phyloP scores from a whole-genome alignment of 208 protist species.

The Trypanosoma vivax region DNA sequence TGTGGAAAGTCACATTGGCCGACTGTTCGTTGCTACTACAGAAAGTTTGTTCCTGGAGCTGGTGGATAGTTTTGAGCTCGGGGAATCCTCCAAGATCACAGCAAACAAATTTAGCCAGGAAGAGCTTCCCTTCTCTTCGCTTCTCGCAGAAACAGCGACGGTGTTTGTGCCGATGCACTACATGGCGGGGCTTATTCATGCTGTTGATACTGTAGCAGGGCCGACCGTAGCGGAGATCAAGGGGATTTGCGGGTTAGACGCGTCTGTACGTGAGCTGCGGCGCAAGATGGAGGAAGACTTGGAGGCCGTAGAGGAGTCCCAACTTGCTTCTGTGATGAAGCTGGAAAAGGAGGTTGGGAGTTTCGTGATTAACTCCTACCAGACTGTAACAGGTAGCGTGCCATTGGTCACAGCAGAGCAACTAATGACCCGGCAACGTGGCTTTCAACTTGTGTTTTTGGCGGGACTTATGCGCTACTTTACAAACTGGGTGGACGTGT shows the following conservation, averaged over 20 bases:
- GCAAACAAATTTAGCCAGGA: background rate
- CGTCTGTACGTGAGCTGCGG: background rate
- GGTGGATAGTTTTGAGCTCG: background rate
- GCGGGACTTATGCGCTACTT: slow-evolving; percentile 64
- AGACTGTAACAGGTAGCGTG: slow-evolving; percentile 44
- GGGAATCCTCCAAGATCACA: background rate
- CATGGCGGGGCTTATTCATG: slow-evolving; percentile 9
- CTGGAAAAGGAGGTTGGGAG: slow-evolving; percentile 21
- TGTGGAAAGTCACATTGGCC: slow-evolving; percentile 10
- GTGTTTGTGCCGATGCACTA: slow-evolving; percentile 16
- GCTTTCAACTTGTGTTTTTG: slow-evolving; percentile 50
- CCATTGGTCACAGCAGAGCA: slow-evolving; percentile 52
- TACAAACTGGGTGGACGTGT: slow-evolving; percentile 57
- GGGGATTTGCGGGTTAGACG: slow-evolving; percentile 3
- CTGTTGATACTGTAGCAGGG: slow-evolving; percentile 6
- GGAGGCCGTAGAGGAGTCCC: background rate
- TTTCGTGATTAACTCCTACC: slow-evolving; percentile 52
- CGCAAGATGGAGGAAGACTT: slow-evolving; percentile 1
- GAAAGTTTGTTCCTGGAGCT: slow-evolving; percentile 9
- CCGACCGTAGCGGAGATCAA: slow-evolving; percentile 9
- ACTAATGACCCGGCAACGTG: slow-evolving; percentile 37
- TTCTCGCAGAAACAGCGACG: slow-evolving; percentile 5
- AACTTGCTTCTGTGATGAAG: background rate
- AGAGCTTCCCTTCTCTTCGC: slow-evolving; percentile 9
- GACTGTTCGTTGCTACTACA: slow-evolving; percentile 2